Conservation (phyloP, 225 moss, liverwort and hornwort genomes). For the Antitrichia curtipendula region DNA sequence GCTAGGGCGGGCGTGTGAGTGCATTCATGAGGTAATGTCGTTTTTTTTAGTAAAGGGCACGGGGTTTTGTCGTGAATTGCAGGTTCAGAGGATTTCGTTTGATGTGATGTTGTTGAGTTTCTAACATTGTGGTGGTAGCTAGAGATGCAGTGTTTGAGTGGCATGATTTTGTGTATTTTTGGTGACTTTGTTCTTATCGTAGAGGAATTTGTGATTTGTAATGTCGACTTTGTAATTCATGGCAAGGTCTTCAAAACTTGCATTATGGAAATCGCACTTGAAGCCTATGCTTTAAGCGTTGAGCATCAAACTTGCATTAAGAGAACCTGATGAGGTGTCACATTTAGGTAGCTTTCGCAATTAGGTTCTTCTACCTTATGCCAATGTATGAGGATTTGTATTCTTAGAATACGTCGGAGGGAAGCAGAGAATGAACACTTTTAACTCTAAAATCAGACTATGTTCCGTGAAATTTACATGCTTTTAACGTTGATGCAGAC, state of each 20-base stretch:
- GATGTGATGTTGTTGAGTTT: not conserved
- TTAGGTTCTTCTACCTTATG: not conserved
- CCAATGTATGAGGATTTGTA: not conserved
- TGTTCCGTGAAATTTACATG: not conserved
- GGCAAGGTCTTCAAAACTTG: not conserved
- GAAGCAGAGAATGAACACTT: not conserved
- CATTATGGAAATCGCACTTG: not conserved
- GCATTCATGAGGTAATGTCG: not conserved
- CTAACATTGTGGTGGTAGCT: not conserved
- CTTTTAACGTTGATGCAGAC: not conserved
- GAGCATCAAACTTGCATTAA: not conserved
- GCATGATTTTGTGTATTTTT: not conserved
- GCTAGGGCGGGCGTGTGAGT: not conserved
- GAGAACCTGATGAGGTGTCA: not conserved
- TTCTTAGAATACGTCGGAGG: not conserved
- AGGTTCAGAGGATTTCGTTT: not conserved
- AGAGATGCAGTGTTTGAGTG: not conserved
- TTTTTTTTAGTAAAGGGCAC: not conserved
- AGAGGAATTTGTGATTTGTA: not conserved
- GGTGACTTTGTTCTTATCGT: not conserved
- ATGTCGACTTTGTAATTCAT: not conserved
- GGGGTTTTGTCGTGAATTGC: not conserved
- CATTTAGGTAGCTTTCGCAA: not conserved
- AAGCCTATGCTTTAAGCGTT: not conserved
- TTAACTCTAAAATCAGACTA: not conserved